Evolutionary conservation across 1,284 basidiomycete genomes (phyloP), one percentile per base, ranked within the genome.

Genomic region (Tylopilus sp.): DNA sequence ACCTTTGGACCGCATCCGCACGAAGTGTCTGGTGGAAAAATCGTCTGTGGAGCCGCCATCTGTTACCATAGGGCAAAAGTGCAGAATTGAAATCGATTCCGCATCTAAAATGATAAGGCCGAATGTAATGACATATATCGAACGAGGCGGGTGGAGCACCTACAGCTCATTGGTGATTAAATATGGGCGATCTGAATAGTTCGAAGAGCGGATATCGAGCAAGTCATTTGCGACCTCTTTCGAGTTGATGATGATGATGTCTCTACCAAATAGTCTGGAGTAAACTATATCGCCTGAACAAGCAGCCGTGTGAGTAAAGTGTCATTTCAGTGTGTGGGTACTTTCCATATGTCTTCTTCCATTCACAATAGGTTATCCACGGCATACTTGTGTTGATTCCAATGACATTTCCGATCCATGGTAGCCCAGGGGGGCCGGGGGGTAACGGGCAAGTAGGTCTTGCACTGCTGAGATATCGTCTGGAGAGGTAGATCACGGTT

Each of bases 11-110:
- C 2, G 41, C 40, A 2, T 46, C 44, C 1, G 21, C 10, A 3
- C 43, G 26, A 19, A 45, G 67, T 10, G 55, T 53, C 28, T 67
- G 59, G 26, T 73, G 68, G 28, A 69, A 64, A 19, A 19, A 71
- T 21, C 61, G 63, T 25, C 74, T 55, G 28, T 69, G 67, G 1
- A 56, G 52, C 13, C 70, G 66, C 75, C 74, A 36, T 36, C 35
- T 34, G 7, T 36, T 19, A 21, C 35, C 19, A 12, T 21, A 21
- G 9, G 18, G 19, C 43, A 71, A 54, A 1, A 73, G 54, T 0
- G 48, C 62, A 0, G 61, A 37, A 29, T 58, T 65, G 49, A 68
- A 73, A 12, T 60, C 64, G 53, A 70, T 61, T 2, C 69, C 73
- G 50, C 67, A 65, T 12, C 74, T 76, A 19, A 16, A 16, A 18